Base-by-base conservation (phyloP, 768 basidiomycete species). In the Cystobasidium ongulense region DNA sequence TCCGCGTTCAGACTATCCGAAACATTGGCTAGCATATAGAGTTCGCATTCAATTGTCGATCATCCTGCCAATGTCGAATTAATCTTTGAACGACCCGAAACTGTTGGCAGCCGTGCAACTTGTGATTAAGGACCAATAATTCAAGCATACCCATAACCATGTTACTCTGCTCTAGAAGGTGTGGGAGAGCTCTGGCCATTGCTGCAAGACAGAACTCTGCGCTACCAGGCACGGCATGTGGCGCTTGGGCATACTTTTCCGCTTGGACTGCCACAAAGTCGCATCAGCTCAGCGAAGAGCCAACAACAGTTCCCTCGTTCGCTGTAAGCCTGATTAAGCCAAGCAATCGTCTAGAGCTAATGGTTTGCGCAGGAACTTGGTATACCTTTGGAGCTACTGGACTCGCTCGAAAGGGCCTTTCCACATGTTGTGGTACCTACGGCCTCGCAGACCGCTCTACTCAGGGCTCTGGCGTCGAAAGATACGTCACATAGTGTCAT, bases 341-440 rank as follows among this genome's bases (percentile, higher is more conserved):
- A 7, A 57, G 10, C 23, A 33, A 33, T 13, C 7, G 21, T 63
- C 23, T 33, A 11, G 31, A 21, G 33, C n/a, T n/a, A 11, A 63
- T 33, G 5, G 11, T 8, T 23, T 13, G 13, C 27, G 38, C 63
- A 71, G 68, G 54, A 71, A 38, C 54, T 71, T 18, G 68, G 68
- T 18, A 31, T 71, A 29, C 68, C 68, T 2, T 23, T 36, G 52
- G 23, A 35, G 27, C 38, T 71, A 21, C 50, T 59, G 10, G 23
- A 27, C 13, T 52, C 52, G 11, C 68, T 71, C 18, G 33, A 54
- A 29, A 3, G 50, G 33, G 33, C 68, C 10, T 71, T 71, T 59
- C 68, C 68, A 8, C 68, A 71, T 27, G 54, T 71, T 5, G 11
- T 59, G 38, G 27, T 10, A 27, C 53, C 68, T 8, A 71, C 68